A percentile compares a stretch with the other conserved stretches of the same genome.
phyloP scores from a whole-genome alignment of 2,329 filamentous ascomycete genomes.

The Colletotrichum tropicicola region DNA sequence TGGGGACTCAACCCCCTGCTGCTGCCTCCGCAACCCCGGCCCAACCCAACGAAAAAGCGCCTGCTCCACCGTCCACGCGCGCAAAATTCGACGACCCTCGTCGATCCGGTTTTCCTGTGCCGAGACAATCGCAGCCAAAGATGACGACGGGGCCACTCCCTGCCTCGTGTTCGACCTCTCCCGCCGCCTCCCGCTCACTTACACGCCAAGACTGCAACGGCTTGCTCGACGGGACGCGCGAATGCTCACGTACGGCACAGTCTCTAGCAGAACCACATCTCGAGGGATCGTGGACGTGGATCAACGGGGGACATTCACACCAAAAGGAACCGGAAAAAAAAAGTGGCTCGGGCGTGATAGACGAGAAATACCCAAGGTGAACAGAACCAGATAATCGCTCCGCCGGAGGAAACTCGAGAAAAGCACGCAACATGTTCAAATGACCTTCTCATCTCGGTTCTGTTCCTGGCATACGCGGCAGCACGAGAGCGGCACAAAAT shows the following conservation, averaged over 20 bases:
- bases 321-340: not conserved
- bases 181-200: not conserved
- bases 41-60: not conserved
- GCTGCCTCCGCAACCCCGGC: not conserved
- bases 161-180: not conserved
- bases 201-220: constrained; percentile 5
- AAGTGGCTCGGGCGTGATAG: not conserved
- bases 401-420: not conserved
- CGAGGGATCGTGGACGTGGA: not conserved
- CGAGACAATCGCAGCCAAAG: not conserved
- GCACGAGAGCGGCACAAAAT: not conserved
- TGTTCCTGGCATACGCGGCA: not conserved
- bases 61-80: constrained; percentile 1
- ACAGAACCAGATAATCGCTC: not conserved
- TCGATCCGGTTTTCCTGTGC: constrained; percentile 17
- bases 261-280: not conserved
- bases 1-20: not conserved
- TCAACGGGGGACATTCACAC: not conserved
- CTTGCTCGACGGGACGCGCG: not conserved
- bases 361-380: not conserved
- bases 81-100: not conserved
- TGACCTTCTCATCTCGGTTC: constrained; percentile 14
- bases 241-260: not conserved
- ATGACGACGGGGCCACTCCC: not conserved
- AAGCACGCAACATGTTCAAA: not conserved